Conservation (phyloP, 2,329 filamentous ascomycete species). For the Colletotrichum lentis region DNA sequence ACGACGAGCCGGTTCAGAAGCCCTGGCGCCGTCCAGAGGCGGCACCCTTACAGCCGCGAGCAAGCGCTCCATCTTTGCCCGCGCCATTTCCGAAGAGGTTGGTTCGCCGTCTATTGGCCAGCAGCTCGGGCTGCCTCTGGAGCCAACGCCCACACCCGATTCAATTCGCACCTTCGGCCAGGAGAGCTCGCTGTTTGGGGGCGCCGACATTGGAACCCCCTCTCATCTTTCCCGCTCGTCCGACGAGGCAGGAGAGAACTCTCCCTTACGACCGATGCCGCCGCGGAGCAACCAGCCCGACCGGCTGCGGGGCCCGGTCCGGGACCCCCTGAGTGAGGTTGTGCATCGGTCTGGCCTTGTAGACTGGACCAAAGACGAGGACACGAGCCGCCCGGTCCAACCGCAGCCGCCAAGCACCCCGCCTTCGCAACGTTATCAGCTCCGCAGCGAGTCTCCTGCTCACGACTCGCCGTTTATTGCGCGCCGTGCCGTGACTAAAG, state of each 20-base stretch:
- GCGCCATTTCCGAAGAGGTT: slow-evolving; percentile 18
- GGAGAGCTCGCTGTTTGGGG: slow-evolving; percentile 35
- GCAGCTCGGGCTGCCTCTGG: neutral
- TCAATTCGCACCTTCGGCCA: slow-evolving; percentile 34
- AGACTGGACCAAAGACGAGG: neutral
- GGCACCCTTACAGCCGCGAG: neutral
- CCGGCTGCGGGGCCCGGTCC: neutral
- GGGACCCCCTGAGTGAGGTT: slow-evolving; percentile 20
- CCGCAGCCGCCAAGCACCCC: slow-evolving; percentile 25
- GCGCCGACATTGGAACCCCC: slow-evolving; percentile 17
- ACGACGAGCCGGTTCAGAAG: slow-evolving; percentile 6
- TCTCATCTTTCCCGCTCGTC: neutral
- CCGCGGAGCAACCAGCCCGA: slow-evolving; percentile 3
- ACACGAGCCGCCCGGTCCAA: neutral
- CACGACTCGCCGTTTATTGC: neutral
- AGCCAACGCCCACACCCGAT: slow-evolving; percentile 11
- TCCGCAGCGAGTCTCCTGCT: slow-evolving; percentile 4
- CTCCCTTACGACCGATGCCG: slow-evolving; percentile 2
- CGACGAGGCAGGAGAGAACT: slow-evolving; percentile 22
- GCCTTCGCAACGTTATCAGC: neutral
- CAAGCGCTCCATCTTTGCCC: slow-evolving; percentile 18
- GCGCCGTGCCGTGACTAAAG: neutral
- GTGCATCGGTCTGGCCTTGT: slow-evolving; percentile 7
- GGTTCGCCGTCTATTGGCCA: neutral
- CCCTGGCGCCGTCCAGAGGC: neutral